Base-by-base conservation (phyloP, 306 rosid genomes). In the Aeschynomene evenia region DNA sequence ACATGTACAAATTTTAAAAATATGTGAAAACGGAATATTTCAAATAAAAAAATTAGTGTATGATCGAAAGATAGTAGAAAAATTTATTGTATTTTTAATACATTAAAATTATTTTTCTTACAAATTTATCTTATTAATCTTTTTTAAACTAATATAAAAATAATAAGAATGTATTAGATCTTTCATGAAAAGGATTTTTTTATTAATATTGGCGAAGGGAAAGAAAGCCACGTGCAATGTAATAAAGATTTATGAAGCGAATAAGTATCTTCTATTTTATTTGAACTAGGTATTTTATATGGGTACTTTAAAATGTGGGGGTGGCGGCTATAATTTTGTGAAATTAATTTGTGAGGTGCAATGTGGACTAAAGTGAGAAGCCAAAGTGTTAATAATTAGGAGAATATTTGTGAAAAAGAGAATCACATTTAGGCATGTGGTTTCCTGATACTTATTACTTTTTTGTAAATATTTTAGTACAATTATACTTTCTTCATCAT, bases 291-390 rank as follows among this genome's bases (percentile, higher is more conserved):
- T 33, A 64, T 65, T 78, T 57, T 78, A 67, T 72, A 49, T 10
- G 71, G 23, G 39, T 43, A n/a, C 82, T 77, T 81, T 81, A 61
- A 73, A 50, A 61, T 73, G 71, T 81, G 82, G 82, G n/a, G 80
- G 57, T 73, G 85, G 79, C 82, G 80, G 82, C 85, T 77, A 64
- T 66, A 62, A 34, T 51, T 61, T 68, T 72, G 40, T 67, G 55
- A 31, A 28, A 68, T 54, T 53, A 28, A 68, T 54, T 53, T 45
- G 68, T 68, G 69, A 72, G 74, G 48, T 63, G 78, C 64, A 58
- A 51, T 12, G 68, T 68, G 31, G 39, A 68, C 42, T 23, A 59
- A 61, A 50, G 66, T 19, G 69, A 60, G 58, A 61, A 66, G 12
- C 69, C 31, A 63, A 63, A 64, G 62, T 65, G 57, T 63, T 23